Evolutionary conservation across 2,329 filamentous ascomycete genomes (phyloP).

Genomic region (Cytospora paraplurivora): DNA sequence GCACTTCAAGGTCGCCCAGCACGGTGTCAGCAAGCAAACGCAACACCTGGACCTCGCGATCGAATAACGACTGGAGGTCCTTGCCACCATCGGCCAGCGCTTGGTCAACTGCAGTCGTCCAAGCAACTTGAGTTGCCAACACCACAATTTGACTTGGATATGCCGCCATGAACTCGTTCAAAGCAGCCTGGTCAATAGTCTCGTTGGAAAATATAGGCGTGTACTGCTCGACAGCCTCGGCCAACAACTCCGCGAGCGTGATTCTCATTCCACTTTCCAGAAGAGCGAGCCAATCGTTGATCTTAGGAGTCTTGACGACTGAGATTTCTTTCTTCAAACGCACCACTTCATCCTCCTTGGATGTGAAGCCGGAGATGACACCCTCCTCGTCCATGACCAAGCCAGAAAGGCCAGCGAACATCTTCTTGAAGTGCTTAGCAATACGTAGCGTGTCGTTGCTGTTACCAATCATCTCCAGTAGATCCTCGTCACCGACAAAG

Average conservation of each 20-base stretch:
- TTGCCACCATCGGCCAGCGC: slow-evolving; percentile 72
- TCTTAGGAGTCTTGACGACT: slow-evolving; percentile 87
- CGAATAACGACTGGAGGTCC: slow-evolving; percentile 70
- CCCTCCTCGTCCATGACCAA: slow-evolving; percentile 89
- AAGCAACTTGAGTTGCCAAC: slow-evolving; percentile 88
- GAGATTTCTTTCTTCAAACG: slow-evolving; percentile 88
- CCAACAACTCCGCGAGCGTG: slow-evolving; percentile 86
- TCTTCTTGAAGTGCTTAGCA: slow-evolving; percentile 99
- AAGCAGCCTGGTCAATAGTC: slow-evolving; percentile 67
- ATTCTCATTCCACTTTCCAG: slow-evolving; percentile 92
- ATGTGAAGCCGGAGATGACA: slow-evolving; percentile 88
- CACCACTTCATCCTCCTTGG: slow-evolving; percentile 91
- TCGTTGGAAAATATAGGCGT: slow-evolving; percentile 73
- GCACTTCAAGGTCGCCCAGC: slow-evolving; percentile 81
- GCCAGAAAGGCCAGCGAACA: slow-evolving; percentile 96
- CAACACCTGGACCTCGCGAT: slow-evolving; percentile 82
- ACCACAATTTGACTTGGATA: slow-evolving; percentile 97
- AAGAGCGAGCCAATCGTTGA: slow-evolving; percentile 98
- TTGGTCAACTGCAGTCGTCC: slow-evolving; percentile 85
- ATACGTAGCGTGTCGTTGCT: slow-evolving; percentile 96
- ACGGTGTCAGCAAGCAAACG: slow-evolving; percentile 86
- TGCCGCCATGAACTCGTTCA: slow-evolving; percentile 77
- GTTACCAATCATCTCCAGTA: slow-evolving; percentile 98
- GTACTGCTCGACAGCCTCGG: slow-evolving; percentile 83
- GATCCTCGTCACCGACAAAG: slow-evolving; percentile 97